Conservation (phyloP, 1,284 basidiomycete species). For the Cryptococcus floricola region DNA sequence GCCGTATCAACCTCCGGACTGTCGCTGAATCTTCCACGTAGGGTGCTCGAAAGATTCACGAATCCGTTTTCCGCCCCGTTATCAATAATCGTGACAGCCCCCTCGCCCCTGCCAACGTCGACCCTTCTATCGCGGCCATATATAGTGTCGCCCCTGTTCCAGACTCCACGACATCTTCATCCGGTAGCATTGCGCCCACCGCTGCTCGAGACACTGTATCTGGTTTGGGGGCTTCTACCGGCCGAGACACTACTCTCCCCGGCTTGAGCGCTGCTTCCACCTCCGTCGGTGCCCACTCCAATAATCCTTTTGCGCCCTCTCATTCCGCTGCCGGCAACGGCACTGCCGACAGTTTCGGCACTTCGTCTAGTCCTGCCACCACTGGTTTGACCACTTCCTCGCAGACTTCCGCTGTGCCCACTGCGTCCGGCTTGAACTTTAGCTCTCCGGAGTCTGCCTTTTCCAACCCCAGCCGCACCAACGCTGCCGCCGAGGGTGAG, state of each 20-base stretch:
- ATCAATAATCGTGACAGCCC: slow-evolving; percentile 6
- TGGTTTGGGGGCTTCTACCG: too few relatives aligned
- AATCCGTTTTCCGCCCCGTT: slow-evolving; percentile 21
- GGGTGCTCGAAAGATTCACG: slow-evolving; percentile 33
- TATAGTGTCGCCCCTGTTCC: not conserved
- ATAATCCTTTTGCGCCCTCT: not conserved
- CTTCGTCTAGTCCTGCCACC: not conserved
- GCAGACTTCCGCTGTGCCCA: not conserved
- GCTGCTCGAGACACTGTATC: too few relatives aligned
- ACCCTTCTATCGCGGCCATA: not conserved
- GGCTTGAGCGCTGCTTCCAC: not conserved
- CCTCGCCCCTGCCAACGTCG: not conserved
- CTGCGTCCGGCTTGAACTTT: not conserved
- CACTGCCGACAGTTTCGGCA: not conserved
- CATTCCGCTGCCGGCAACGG: not conserved
- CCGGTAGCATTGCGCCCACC: too few relatives aligned
- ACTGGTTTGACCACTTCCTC: not conserved
- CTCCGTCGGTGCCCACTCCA: not conserved
- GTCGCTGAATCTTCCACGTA: slow-evolving; percentile 9
- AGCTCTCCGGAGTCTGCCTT: not conserved
- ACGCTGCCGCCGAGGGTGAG: not conserved
- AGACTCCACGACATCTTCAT: too few relatives aligned
- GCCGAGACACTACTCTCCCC: too few relatives aligned
- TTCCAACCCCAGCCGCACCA: not conserved
- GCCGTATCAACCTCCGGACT: not conserved